Evolutionary conservation across 495 filamentous ascomycete genomes (phyloP), one percentile per base, ranked within the genome.

Genomic region (Xylaria flabelliformis): DNA sequence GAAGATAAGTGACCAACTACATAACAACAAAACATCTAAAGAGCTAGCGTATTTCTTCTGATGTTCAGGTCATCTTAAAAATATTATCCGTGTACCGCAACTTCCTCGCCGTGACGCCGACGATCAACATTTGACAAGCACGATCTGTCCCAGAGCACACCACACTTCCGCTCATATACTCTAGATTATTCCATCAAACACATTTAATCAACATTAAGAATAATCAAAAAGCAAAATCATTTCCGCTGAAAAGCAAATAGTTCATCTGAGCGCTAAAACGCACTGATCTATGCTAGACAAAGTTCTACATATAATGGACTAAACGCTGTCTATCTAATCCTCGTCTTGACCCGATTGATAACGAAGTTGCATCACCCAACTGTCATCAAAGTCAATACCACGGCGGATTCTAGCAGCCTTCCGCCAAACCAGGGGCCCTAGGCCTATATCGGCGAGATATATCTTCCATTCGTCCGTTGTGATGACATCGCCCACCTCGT

Each of bases 391-490:
- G 74, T 94, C 93, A 42, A 97, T 89, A 0, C 94, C 94, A 72
- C 91, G 88, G 32, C 92, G 87, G 69, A 92, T 87, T 72, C 91
- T 90, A 3, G 91, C 92, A 5, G 92, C 94, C 77, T 94, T 94
- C 77, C 90, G 91, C 94, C 96, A 97, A 0, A 92, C 92, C 10
- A 90, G 86, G 74, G 91, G 89, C 2, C 89, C 88, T 10, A 99
- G 88, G 3, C 96, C 95, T 73, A 97, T 91, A 82, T 99, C 96
- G 5, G 90, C 94, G 19, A 98, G 87, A 69, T 86, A 91, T 2
- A 98, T 79, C 64, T 90, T 90, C 93, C 94, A 97, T 36, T 86
- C 84, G 21, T 79, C 74, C 21, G 82, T 80, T 64, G 79, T 78
- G 10, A 79, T 61, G 53, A 80, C 78, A 32, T 84, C 84, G 10